Percentiles rank a stretch among this genome's conserved stretches.
Conservation (phyloP, 2,329 filamentous ascomycete genomes). For the Exophiala spinifera region DNA sequence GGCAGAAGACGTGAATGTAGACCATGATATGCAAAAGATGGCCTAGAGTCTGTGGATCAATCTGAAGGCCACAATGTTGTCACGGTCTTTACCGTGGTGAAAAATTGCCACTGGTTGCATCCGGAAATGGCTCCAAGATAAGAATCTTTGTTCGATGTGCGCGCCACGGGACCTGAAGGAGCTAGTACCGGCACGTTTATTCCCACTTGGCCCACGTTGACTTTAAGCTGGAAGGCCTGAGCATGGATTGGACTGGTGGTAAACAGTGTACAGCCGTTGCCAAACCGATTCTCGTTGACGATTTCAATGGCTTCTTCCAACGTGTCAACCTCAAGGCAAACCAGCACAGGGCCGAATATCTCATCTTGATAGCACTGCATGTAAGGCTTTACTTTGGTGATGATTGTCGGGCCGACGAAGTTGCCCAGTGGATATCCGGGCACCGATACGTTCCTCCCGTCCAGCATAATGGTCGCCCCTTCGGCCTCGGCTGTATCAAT, state of each 20-base stretch:
- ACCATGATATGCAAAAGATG: no score
- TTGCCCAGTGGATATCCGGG: conserved; percentile 48
- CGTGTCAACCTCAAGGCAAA: conserved; percentile 61
- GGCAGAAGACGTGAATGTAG: no score
- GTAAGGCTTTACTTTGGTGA: conserved; percentile 53
- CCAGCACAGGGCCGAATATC: conserved; percentile 62
- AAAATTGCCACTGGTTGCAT: no score
- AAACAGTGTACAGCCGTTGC: conserved; percentile 39
- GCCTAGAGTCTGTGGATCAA: no score
- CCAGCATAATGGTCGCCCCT: conserved; percentile 59
- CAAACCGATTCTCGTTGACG: conserved; percentile 30
- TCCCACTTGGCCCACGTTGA: conserved; percentile 34
- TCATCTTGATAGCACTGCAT: conserved; percentile 61
- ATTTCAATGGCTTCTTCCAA: conserved; percentile 59
- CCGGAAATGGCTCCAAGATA: no score
- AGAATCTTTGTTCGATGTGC: no score
- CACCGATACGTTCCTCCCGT: conserved; percentile 32
- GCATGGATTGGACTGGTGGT: conserved; percentile 35
- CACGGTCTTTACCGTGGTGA: no score
- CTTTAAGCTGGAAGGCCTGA: conserved; percentile 33
- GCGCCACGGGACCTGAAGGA: no score
- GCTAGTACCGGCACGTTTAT: conserved; percentile 47
- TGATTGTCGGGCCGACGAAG: conserved; percentile 64
- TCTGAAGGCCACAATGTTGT: no score
- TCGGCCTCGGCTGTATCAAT: conserved; percentile 61